A percentile compares a stretch with the other conserved stretches of the same genome.
phyloP scores from a whole-genome alignment of 2,329 filamentous ascomycete species.

The Thelonectria olida region DNA sequence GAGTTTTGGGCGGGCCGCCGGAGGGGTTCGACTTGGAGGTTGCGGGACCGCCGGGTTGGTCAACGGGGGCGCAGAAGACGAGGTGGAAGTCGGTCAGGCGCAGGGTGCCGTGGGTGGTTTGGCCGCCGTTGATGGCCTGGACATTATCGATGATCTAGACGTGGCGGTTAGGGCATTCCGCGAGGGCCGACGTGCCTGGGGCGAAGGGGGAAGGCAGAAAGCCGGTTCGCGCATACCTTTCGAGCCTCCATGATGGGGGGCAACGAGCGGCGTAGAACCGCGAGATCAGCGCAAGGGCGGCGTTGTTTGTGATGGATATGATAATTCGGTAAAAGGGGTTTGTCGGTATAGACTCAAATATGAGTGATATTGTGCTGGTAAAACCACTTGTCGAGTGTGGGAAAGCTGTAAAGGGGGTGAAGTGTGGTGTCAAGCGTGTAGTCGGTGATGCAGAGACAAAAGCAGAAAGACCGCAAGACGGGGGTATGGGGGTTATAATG shows the following conservation, averaged over 20 bases:
- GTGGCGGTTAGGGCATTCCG: conserved; percentile 26
- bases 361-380: not conserved
- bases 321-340: not conserved
- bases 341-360: not conserved
- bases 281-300: not conserved
- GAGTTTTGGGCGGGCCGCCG: conserved; percentile 44
- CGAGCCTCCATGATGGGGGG: conserved; percentile 50
- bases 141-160: conserved; percentile 64
- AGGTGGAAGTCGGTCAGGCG: conserved; percentile 72
- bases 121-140: conserved; percentile 67
- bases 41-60: conserved; percentile 37
- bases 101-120: conserved; percentile 64
- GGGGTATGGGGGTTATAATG: conserved; percentile 23
- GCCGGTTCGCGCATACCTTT: conserved; percentile 46
- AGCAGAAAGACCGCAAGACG: conserved; percentile 26
- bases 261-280: conserved; percentile 8
- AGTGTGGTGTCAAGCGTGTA: conserved; percentile 11
- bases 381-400: not conserved
- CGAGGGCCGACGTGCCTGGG: not conserved
- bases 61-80: conserved; percentile 58
- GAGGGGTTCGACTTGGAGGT: conserved; percentile 23
- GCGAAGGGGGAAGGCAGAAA: not conserved
- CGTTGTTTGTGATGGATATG: not conserved
- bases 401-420: not conserved
- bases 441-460: conserved; percentile 23